Evolutionary conservation across 2,329 filamentous ascomycete species (phyloP).

Genomic region (Cercospora sojina): DNA sequence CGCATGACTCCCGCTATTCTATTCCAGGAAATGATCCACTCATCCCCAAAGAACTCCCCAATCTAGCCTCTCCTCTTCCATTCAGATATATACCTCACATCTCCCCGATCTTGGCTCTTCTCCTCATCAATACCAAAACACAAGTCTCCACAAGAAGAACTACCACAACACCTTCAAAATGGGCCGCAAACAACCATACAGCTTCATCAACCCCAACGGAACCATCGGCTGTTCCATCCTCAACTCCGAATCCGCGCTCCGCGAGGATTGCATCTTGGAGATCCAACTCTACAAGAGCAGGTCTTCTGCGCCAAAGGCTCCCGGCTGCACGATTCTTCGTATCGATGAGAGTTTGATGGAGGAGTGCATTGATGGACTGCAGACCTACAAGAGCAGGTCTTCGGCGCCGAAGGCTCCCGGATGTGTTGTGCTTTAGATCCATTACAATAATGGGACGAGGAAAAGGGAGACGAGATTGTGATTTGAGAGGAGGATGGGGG

Average conservation of each 20-base stretch:
- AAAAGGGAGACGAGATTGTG: background rate
- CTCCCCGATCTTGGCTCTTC: background rate
- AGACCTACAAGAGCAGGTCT: background rate
- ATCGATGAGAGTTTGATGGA: background rate
- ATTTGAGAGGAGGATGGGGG: background rate
- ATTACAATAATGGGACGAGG: no score
- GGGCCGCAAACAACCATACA: background rate
- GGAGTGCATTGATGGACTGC: background rate
- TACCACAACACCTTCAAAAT: background rate
- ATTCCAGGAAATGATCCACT: background rate
- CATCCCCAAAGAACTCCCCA: background rate
- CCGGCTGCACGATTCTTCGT: background rate
- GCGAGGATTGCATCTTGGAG: background rate
- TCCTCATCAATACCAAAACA: background rate
- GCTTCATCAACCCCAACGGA: background rate
- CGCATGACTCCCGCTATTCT: background rate
- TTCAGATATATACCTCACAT: background rate
- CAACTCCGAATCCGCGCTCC: background rate
- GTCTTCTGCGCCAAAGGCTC: background rate
- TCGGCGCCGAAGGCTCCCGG: background rate
- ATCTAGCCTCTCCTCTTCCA: background rate
- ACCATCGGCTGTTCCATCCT: background rate
- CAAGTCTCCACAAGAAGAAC: background rate
- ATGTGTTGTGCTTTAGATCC: background rate
- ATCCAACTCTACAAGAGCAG: background rate